phyloP scores from a whole-genome alignment of 2,329 filamentous ascomycete genomes.

The Pseudocercospora fijiensis region DNA sequence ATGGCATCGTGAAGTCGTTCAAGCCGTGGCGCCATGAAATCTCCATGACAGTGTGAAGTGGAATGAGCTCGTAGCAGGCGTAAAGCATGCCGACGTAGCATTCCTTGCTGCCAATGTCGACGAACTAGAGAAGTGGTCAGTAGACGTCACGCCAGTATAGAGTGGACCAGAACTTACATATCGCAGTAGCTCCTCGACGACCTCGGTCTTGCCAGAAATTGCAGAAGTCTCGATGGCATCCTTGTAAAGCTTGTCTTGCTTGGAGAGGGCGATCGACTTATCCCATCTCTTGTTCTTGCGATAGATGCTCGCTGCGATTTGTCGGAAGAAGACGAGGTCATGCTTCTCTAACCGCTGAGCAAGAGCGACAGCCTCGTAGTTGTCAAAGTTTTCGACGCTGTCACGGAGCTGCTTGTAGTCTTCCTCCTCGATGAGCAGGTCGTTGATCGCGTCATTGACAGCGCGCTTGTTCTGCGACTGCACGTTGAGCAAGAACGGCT shows the following conservation, averaged over 20 bases:
- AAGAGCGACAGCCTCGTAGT: slow-evolving; percentile 93
- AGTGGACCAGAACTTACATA: slow-evolving; percentile 70
- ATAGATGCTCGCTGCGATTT: slow-evolving; percentile 97
- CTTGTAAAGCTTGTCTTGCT: slow-evolving; percentile 99
- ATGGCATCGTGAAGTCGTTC: slow-evolving; percentile 97
- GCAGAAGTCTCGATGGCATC: slow-evolving; percentile 98
- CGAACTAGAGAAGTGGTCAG: slow-evolving; percentile 66
- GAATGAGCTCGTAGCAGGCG: slow-evolving; percentile 95
- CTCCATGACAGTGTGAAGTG: slow-evolving; percentile 88
- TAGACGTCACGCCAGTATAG: background rate
- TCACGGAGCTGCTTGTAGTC: slow-evolving; percentile 98
- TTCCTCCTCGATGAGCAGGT: slow-evolving; percentile 95
- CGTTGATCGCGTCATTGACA: slow-evolving; percentile 97
- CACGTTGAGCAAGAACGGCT: slow-evolving; percentile 95
- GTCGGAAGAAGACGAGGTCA: slow-evolving; percentile 97
- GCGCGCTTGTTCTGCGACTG: slow-evolving; percentile 97
- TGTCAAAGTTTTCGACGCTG: slow-evolving; percentile 98
- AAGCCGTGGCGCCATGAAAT: slow-evolving; percentile 95
- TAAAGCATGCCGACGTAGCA: slow-evolving; percentile 99
- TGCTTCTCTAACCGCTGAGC: slow-evolving; percentile 94
- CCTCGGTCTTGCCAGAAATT: slow-evolving; percentile 82
- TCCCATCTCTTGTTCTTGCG: slow-evolving; percentile 99
- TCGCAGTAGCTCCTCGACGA: slow-evolving; percentile 91
- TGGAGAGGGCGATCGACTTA: slow-evolving; percentile 94
- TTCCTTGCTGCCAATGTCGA: slow-evolving; percentile 97